A percentile compares a stretch with the other conserved stretches of the same genome.
phyloP scores from a whole-genome alignment of 2,329 filamentous ascomycete genomes.

The Claviceps purpurea region DNA sequence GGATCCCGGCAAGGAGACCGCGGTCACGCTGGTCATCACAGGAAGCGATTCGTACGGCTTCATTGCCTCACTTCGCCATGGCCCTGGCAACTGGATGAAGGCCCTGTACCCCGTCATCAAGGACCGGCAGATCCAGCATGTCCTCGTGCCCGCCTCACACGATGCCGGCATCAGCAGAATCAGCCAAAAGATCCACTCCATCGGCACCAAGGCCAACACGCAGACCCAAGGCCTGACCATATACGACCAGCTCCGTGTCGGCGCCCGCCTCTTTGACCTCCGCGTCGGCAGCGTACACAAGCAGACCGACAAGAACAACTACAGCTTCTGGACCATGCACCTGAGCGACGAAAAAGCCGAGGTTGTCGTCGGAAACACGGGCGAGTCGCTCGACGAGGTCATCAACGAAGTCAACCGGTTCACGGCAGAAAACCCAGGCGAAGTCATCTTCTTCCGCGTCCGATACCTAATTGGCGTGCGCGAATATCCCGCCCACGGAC shows the following conservation, averaged over 20 bases:
- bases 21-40: conserved; percentile 22
- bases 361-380: conserved; percentile 30
- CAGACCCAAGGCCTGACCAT: conserved; percentile 31
- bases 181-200: conserved; percentile 18
- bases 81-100: conserved; percentile 20
- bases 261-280: conserved; percentile 34
- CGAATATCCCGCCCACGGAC: conserved; percentile 15
- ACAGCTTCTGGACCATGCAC: conserved; percentile 28
- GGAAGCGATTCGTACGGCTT: conserved; percentile 21
- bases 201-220: conserved; percentile 26
- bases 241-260: conserved; percentile 29
- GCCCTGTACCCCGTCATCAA: conserved; percentile 19
- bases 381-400: conserved; percentile 28
- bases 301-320: conserved; percentile 5
- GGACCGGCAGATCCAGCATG: conserved; percentile 27
- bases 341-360: conserved; percentile 22
- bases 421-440: conserved; percentile 26
- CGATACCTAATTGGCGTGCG: conserved; percentile 27
- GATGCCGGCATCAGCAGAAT: conserved; percentile 35
- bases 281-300: conserved; percentile 22
- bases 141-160: conserved; percentile 35
- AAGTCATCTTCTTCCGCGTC: conserved; percentile 33
- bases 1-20: conserved; percentile 16
- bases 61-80: conserved; percentile 16
- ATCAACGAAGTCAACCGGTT: conserved; percentile 31